Conservation (phyloP, 2,329 filamentous ascomycete genomes). For the Aspergillus aculeatus region DNA sequence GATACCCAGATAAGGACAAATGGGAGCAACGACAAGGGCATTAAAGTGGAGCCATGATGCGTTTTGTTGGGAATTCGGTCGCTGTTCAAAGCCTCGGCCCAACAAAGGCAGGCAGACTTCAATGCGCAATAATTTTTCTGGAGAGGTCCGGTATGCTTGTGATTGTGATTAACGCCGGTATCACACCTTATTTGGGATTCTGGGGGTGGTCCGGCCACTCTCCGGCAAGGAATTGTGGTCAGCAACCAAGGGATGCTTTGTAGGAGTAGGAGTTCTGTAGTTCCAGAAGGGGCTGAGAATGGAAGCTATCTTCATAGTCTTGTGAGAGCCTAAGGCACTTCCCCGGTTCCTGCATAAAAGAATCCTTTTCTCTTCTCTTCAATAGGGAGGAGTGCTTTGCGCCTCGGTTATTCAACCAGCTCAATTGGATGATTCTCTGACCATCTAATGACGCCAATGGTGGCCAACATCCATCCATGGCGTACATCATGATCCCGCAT, state of each 20-base stretch:
- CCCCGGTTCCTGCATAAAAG: neutral
- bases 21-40: slow-evolving; percentile 1
- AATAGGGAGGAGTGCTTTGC: neutral
- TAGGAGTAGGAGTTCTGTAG: neutral
- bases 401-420: neutral
- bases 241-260: neutral
- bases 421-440: neutral
- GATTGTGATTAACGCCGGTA: neutral
- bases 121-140: slow-evolving; percentile 2
- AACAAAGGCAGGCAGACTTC: slow-evolving; percentile 8
- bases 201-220: no score
- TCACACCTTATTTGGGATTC: neutral
- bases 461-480: neutral
- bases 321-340: neutral
- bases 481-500: neutral
- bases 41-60: slow-evolving; percentile 17
- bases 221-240: neutral
- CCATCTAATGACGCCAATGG: neutral
- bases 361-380: no score
- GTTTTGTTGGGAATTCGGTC: slow-evolving; percentile 16
- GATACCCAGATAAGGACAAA: neutral
- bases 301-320: neutral
- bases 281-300: slow-evolving; percentile 1
- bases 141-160: slow-evolving; percentile 7
- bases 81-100: slow-evolving; percentile 15